Base-by-base conservation (phyloP, 345 rosid species). In the Syzygium aqueum region DNA sequence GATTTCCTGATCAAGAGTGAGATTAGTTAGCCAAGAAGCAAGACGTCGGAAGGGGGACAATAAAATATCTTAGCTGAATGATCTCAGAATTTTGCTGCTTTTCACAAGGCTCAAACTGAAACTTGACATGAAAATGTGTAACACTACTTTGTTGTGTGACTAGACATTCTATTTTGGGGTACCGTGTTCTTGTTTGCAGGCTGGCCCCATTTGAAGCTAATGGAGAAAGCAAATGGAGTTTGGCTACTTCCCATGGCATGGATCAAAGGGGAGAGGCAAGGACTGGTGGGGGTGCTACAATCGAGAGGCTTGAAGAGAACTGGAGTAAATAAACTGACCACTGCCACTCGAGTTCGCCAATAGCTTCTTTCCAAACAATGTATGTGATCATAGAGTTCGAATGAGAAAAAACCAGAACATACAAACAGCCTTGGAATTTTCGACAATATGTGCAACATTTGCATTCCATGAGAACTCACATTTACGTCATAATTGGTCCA, bases 201-300 rank as follows among this genome's bases (percentile, higher is more conserved):
- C 87, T 96, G 98, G 98, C 67, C 95, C 85, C 98, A 97, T 80
- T 88, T 96, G 92, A 97, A 97, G 93, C 94, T 96, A 40, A 90
- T 96, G 86, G 93, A 95, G 90, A 97, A 96, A 91, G 98, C 97
- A 80, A 95, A 96, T 87, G 94, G 83, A 91, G 88, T 40, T 57
- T 52, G 67, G 87, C 86, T 77, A 57, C 88, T 86, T 50, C 59
- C 84, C 90, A 43, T 14, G 54, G 59, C 6, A 86, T 86, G 30
- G 89, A 86, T 63, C 89, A 87, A 83, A 88, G 77, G 73, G 92
- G 91, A 43, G 92, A 89, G 77, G 91, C 93, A 22, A 92, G 89
- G 78, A 90, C 95, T 84, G 97, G 98, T 53, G 97, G 95, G 63
- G 95, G 96, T 82, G 96, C 95, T 53, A 94, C 97, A 46, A 96